A percentile compares a stretch with the other conserved stretches of the same genome.
phyloP scores from a whole-genome alignment of 1,139 yeast genomes.

The Sugiyamaella grinbergsii region DNA sequence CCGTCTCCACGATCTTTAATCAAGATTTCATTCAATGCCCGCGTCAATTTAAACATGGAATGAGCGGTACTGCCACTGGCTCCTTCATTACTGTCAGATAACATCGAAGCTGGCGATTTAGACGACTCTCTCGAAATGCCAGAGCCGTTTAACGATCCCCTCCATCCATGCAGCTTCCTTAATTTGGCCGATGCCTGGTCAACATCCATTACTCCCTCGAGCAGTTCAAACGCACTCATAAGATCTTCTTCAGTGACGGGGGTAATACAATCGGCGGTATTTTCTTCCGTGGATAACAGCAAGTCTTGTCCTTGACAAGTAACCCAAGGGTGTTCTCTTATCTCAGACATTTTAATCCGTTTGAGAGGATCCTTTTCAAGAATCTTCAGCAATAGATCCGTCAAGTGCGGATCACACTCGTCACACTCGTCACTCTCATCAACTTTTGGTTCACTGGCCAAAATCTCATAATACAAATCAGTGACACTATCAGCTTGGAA shows the following conservation, averaged over 20 bases:
- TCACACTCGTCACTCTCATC: constrained; percentile 20
- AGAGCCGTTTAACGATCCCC: constrained; percentile 31
- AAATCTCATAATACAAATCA: constrained; percentile 50
- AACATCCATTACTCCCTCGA: constrained; percentile 37
- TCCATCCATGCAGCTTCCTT: constrained; percentile 39
- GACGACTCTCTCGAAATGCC: constrained; percentile 26
- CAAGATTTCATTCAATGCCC: constrained; percentile 40
- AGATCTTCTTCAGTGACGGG: constrained; percentile 46
- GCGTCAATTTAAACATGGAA: constrained; percentile 35
- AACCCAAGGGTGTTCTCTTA: constrained; percentile 65
- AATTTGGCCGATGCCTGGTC: constrained; percentile 37
- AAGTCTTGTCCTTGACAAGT: constrained; percentile 45
- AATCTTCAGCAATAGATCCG: constrained; percentile 32
- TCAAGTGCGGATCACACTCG: constrained; percentile 5
- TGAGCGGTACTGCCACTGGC: neutral
- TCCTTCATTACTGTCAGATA: constrained; percentile 26
- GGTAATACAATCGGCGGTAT: constrained; percentile 40
- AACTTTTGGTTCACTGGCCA: constrained; percentile 32
- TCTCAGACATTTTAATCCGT: constrained; percentile 54
- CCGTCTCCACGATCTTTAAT: constrained; percentile 5
- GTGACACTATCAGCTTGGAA: constrained; percentile 47
- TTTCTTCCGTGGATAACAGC: constrained; percentile 44
- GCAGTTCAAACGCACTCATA: constrained; percentile 43
- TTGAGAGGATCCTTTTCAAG: constrained; percentile 57
- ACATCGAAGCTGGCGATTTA: constrained; percentile 21